Percentiles rank a stretch among this genome's conserved stretches.
Evolutionary conservation across 352 stramenopile species (phyloP).

Genomic region (Heterotrichella gracilis): DNA sequence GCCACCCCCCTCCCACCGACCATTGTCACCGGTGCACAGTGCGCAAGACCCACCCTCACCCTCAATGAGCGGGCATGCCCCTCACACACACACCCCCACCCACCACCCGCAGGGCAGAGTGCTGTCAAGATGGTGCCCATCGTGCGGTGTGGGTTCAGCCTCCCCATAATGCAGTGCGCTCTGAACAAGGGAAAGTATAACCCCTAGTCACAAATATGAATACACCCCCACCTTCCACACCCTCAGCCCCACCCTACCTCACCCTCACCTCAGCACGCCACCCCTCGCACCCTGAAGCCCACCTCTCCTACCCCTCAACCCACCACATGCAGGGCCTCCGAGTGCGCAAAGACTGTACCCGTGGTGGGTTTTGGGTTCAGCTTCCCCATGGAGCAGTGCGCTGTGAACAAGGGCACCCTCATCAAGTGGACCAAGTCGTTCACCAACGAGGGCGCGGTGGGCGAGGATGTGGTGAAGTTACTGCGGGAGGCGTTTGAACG

Average conservation of each 20-base stretch:
- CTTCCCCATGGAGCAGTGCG: constrained; percentile 21
- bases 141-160: too few species aligned
- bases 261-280: neutral
- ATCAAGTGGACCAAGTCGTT: constrained; percentile 25
- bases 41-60: too few species aligned
- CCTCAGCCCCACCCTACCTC: neutral
- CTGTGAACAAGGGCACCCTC: constrained; percentile 20
- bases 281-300: neutral
- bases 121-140: too few species aligned
- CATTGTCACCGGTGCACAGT: too few species aligned
- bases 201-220: too few species aligned
- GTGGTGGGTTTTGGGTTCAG: constrained; percentile 25
- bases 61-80: too few species aligned
- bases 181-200: too few species aligned
- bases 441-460: constrained; percentile 18
- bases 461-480: constrained; percentile 19
- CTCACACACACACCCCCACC: too few species aligned
- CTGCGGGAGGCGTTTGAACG: constrained; percentile 18
- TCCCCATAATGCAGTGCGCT: too few species aligned
- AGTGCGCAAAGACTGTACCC: neutral
- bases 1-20: too few species aligned
- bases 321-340: constrained; percentile 9
- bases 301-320: constrained; percentile 21
- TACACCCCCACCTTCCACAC: too few species aligned
- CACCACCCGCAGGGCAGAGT: too few species aligned